Evolutionary conservation across 345 rosid genomes (phyloP).

Genomic region (Citrus maxima): DNA sequence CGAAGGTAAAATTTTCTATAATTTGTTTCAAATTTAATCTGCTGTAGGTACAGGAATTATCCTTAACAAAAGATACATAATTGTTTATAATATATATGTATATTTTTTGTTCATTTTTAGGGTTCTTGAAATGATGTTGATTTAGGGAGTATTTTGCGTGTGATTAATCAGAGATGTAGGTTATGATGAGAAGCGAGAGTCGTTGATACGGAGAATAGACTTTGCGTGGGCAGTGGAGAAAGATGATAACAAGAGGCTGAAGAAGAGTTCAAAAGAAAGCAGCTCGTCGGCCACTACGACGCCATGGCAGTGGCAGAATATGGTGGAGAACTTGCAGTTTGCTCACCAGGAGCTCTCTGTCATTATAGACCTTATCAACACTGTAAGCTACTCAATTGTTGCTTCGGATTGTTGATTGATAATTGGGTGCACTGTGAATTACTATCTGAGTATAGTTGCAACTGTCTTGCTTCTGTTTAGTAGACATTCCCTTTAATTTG

Average conservation of each 20-base stretch:
- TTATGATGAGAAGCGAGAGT: slow-evolving; percentile 78
- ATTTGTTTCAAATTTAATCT: neutral
- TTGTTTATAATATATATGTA: neutral
- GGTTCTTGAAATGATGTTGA: neutral
- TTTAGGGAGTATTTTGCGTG: neutral
- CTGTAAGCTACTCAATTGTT: slow-evolving; percentile 46
- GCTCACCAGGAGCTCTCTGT: slow-evolving; percentile 95
- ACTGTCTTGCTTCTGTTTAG: neutral
- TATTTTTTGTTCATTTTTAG: neutral
- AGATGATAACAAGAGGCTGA: slow-evolving; percentile 59
- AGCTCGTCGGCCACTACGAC: slow-evolving; percentile 27
- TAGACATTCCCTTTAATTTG: neutral
- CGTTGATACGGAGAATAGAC: slow-evolving; percentile 71
- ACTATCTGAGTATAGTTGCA: neutral
- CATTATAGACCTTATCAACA: slow-evolving; percentile 78
- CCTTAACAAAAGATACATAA: neutral
- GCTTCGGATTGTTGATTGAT: slow-evolving; percentile 1
- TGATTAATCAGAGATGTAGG: slow-evolving; percentile 47
- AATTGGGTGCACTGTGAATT: neutral
- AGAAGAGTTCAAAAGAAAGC: slow-evolving; percentile 61
- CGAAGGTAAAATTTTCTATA: neutral
- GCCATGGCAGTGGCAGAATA: slow-evolving; percentile 77
- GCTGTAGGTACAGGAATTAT: neutral
- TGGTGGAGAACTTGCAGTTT: slow-evolving; percentile 85
- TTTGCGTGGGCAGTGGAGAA: slow-evolving; percentile 93